Conservation (phyloP, 495 filamentous ascomycete genomes). For the Aspergillus wentii region DNA sequence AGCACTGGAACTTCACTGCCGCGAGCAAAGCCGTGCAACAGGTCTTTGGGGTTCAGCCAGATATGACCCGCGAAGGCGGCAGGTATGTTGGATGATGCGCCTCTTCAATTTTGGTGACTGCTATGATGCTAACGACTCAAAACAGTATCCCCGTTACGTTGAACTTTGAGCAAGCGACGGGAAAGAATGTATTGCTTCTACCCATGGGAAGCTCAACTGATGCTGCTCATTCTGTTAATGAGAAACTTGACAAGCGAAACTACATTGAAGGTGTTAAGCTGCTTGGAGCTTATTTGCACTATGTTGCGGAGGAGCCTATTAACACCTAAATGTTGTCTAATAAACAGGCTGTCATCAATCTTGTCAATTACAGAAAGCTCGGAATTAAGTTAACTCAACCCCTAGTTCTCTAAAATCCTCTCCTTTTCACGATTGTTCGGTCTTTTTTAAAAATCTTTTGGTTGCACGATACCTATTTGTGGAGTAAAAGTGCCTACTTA, state of each 20-base stretch:
- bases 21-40: conserved; percentile 88
- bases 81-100: conserved; percentile 53
- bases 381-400: too few species aligned
- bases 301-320: conserved; percentile 85
- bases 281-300: conserved; percentile 92
- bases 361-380: too few species aligned
- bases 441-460: too few species aligned
- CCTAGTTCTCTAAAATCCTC: too few species aligned
- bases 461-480: too few species aligned
- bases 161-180: conserved; percentile 96
- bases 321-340: conserved; percentile 3
- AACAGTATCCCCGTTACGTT: conserved; percentile 88
- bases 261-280: conserved; percentile 99
- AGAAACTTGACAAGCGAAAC: conserved; percentile 95
- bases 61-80: conserved; percentile 95
- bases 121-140: too few species aligned
- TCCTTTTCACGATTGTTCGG: too few species aligned
- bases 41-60: conserved; percentile 87
- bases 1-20: conserved; percentile 97
- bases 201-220: conserved; percentile 97
- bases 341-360: not conserved
- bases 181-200: conserved; percentile 92
- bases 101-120: not conserved
- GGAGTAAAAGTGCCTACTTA: too few species aligned
- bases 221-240: conserved; percentile 94